These are phyloP conservation scores for Antitrichia curtipendula DNA, from an alignment of 225 moss, liverwort and hornwort species.

Conservation along the genomic window DNA sequence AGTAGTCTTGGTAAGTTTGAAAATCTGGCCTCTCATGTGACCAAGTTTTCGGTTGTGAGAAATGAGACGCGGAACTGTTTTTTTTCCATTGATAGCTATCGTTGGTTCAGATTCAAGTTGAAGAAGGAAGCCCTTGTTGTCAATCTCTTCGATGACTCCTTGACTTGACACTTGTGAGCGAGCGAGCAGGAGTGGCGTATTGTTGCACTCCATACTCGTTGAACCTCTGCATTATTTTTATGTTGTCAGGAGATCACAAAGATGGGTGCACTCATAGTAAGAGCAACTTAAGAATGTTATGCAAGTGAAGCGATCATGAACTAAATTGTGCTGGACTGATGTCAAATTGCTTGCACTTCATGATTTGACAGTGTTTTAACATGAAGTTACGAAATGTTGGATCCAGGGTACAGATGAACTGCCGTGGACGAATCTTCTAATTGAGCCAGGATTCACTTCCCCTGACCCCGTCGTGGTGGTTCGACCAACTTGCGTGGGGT, in stretches of 20 bases:
- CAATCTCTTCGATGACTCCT: neutral
- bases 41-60: neutral
- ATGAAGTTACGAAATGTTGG: neutral
- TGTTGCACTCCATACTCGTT: neutral
- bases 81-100: neutral
- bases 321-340: neutral
- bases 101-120: neutral
- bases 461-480: neutral
- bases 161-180: neutral
- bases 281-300: too few species aligned
- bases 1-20: conserved; percentile 37
- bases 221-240: neutral
- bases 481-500: conserved; percentile 10
- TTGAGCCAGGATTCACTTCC: conserved; percentile 23
- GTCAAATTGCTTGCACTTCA: neutral
- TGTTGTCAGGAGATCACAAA: neutral
- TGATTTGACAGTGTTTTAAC: neutral
- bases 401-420: neutral
- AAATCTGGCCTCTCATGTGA: neutral
- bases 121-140: neutral
- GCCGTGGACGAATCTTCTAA: neutral
- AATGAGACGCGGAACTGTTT: neutral
- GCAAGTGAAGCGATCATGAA: neutral
- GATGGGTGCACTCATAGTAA: neutral
- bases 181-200: neutral